phyloP scores from a whole-genome alignment of 345 rosid genomes.

The Bruguiera sexangula region DNA sequence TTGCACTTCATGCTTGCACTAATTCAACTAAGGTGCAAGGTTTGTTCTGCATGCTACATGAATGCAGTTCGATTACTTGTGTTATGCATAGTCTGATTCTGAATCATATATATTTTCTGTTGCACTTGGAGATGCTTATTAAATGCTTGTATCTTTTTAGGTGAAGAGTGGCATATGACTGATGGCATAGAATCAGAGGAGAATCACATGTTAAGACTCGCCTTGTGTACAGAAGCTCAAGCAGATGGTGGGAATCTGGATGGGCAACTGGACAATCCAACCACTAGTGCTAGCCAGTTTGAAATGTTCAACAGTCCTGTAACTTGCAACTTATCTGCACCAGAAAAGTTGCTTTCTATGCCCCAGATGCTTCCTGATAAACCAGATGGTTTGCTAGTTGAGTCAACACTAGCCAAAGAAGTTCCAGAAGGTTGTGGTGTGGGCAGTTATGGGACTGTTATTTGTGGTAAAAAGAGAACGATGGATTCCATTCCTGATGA shows the following conservation, averaged over 20 bases:
- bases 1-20: conserved; percentile 22
- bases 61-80: conserved; percentile 9
- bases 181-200: conserved; percentile 33
- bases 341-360: conserved; percentile 71
- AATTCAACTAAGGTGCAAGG: conserved; percentile 43
- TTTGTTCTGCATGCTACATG: conserved; percentile 26
- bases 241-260: conserved; percentile 30
- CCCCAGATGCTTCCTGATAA: conserved; percentile 42
- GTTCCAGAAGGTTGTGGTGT: conserved; percentile 33
- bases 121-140: not conserved
- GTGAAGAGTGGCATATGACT: conserved; percentile 32
- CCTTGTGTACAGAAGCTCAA: conserved; percentile 34
- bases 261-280: conserved; percentile 31
- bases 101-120: not conserved
- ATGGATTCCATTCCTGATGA: conserved; percentile 80
- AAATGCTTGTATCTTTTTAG: conserved; percentile 16
- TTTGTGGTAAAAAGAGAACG: conserved; percentile 65
- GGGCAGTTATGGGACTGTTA: conserved; percentile 36
- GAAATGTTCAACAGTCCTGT: conserved; percentile 31
- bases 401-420: conserved; percentile 66
- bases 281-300: conserved; percentile 35
- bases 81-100: not conserved
- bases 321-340: conserved; percentile 55
- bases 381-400: conserved; percentile 46
- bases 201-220: conserved; percentile 38